A percentile compares a stretch with the other conserved stretches of the same genome.
Conservation (phyloP, 2,329 filamentous ascomycete species). For the Ceratocystis alfenasii region DNA sequence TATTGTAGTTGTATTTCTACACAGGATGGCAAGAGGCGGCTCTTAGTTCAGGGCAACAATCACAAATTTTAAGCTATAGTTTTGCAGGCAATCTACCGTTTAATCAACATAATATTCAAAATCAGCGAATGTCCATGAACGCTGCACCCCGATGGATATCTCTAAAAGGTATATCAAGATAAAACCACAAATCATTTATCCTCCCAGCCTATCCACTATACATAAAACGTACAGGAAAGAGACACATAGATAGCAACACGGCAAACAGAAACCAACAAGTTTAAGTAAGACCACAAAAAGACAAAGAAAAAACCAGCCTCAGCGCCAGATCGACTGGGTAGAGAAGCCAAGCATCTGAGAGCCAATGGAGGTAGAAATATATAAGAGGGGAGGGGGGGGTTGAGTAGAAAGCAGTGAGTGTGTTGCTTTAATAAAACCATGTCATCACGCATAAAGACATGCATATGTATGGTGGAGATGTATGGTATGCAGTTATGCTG, state of each 20-base stretch:
- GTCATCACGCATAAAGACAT: not conserved
- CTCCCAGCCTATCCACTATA: not conserved
- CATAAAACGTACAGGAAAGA: not conserved
- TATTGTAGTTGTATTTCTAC: not conserved
- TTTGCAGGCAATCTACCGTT: not conserved
- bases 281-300: not conserved
- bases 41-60: not conserved
- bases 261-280: not conserved
- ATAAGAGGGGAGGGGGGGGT: not conserved
- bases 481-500: not conserved
- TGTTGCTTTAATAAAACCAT: not conserved
- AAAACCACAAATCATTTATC: not conserved
- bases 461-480: not conserved
- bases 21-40: too few relatives aligned
- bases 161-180: constrained; percentile 9
- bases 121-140: not conserved
- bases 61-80: not conserved
- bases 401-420: not conserved
- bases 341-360: not conserved
- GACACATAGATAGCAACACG: not conserved
- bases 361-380: not conserved
- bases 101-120: not conserved
- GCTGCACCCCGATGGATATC: not conserved
- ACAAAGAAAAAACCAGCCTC: not conserved
- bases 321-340: not conserved